phyloP scores from a whole-genome alignment of 129 eudicot species.

The Saussurea involucrata region DNA sequence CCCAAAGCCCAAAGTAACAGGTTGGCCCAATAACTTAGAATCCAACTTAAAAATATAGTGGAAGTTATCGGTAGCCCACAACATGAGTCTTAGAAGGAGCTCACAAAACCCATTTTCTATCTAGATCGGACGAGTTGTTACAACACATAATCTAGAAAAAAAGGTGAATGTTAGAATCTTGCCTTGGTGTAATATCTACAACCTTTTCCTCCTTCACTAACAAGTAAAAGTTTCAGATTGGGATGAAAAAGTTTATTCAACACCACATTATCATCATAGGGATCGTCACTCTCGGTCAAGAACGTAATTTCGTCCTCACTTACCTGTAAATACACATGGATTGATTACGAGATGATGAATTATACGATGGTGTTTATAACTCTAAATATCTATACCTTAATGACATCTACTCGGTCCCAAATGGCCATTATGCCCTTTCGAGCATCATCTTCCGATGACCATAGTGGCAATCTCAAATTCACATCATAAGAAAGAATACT shows the following conservation, averaged over 20 bases:
- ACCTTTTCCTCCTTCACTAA: conserved; percentile 68
- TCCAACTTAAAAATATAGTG: too few species aligned
- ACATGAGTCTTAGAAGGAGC: too few species aligned
- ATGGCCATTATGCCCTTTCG: conserved; percentile 65
- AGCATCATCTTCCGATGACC: conserved; percentile 85
- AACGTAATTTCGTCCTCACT: conserved; percentile 78
- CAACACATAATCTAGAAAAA: neutral
- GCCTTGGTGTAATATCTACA: conserved; percentile 83
- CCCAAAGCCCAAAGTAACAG: too few species aligned
- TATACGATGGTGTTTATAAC: neutral
- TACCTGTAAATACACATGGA: conserved; percentile 40
- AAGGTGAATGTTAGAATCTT: neutral
- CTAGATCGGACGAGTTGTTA: too few species aligned
- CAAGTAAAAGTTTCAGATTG: conserved; percentile 61
- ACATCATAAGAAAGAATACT: conserved; percentile 73
- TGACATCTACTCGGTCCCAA: conserved; percentile 82
- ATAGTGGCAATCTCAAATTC: conserved; percentile 68
- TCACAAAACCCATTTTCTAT: too few species aligned
- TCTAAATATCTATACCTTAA: conserved; percentile 39
- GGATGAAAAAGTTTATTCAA: conserved; percentile 67
- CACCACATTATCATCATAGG: conserved; percentile 55
- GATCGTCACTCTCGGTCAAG: conserved; percentile 58
- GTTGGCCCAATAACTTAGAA: too few species aligned
- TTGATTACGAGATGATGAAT: neutral
- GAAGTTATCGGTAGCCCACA: too few species aligned